A percentile compares a stretch with the other conserved stretches of the same genome.
These are phyloP conservation scores for Spinacia oleracea DNA, from an alignment of 179 eudicot genomes.

Conservation along the genomic window DNA sequence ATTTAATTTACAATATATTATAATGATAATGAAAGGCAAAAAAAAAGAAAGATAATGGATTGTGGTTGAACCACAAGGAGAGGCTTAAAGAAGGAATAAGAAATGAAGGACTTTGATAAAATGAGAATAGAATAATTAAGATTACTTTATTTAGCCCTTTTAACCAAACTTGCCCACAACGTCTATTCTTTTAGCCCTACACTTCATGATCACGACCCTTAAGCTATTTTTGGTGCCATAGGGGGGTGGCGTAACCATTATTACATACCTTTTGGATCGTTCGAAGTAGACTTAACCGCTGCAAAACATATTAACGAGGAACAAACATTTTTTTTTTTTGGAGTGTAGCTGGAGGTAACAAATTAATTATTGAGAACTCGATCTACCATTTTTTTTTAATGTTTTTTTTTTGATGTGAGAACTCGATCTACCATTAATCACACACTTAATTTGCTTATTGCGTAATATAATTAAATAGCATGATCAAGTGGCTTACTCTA, in stretches of 20 bases:
- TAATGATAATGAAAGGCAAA: constrained; percentile 14
- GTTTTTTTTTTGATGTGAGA: too few species aligned
- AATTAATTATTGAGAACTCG: too few species aligned
- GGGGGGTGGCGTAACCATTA: neutral
- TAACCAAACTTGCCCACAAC: neutral
- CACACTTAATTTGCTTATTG: too few species aligned
- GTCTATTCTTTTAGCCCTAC: constrained; percentile 6
- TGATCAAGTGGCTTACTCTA: too few species aligned
- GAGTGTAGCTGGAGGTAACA: too few species aligned
- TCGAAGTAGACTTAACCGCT: too few species aligned
- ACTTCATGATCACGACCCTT: neutral
- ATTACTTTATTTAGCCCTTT: constrained; percentile 12
- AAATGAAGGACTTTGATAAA: constrained; percentile 14
- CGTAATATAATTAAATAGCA: too few species aligned
- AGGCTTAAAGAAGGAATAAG: constrained; percentile 25
- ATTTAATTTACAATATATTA: constrained; percentile 9
- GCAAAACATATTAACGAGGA: too few species aligned
- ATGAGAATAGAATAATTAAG: constrained; percentile 17
- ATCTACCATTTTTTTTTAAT: too few species aligned
- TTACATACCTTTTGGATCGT: too few species aligned
- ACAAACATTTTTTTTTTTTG: too few species aligned
- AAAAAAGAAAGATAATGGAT: neutral
- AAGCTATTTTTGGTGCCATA: neutral
- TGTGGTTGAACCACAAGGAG: constrained; percentile 25
- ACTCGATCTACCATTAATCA: too few species aligned